Base-by-base conservation (phyloP, 352 stramenopile genomes). In the Phytophthora ramorum region DNA sequence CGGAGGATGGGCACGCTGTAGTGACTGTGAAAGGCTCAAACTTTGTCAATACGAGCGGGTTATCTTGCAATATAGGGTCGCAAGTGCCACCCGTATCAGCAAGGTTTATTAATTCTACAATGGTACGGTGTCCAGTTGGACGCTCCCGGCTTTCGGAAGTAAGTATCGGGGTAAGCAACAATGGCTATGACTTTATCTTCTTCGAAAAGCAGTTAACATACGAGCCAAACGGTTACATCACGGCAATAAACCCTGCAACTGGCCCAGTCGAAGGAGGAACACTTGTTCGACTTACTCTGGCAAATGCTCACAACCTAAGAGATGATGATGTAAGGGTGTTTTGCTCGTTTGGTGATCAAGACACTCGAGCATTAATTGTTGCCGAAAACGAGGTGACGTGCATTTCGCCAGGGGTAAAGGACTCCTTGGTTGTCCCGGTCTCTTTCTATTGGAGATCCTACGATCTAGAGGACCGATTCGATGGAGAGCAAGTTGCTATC, bases 171-270 rank as follows among this genome's bases (percentile, higher is more conserved):
- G 55, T 85, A 3, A 83, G 66, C 40, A 66, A 76, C 28, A 86
- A 88, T 47, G 69, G 72, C 1, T 22, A 73, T 3, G 79, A 88
- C 17, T 75, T 83, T 20, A 63, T 72, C 0, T 69, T 60, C 44
- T 68, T 60, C 44, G 48, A 59, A 0, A 12, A 28, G 1, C 8
- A 26, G 8, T 26, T 78, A 7, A 30, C 43, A 2, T 73, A 73
- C n/a, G 26, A 52, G 4, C 24, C 45, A 5, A 68, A 58, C n/a
- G 53, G 64, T 9, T 62, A 63, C 43, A 53, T 88, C 7, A 61
- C 34, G 0, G 37, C 65, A 0, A 76, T 85, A 16, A 20, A 44
- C 24, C 79, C 79, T 5, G 30, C 20, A 4, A 60, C 38, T 14
- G 76, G 79, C 0, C 57, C 71, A 3, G 7, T 81, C 1, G 53